Evolutionary conservation across 2,329 filamentous ascomycete genomes (phyloP).

Genomic region (Incumbomyces lentus): DNA sequence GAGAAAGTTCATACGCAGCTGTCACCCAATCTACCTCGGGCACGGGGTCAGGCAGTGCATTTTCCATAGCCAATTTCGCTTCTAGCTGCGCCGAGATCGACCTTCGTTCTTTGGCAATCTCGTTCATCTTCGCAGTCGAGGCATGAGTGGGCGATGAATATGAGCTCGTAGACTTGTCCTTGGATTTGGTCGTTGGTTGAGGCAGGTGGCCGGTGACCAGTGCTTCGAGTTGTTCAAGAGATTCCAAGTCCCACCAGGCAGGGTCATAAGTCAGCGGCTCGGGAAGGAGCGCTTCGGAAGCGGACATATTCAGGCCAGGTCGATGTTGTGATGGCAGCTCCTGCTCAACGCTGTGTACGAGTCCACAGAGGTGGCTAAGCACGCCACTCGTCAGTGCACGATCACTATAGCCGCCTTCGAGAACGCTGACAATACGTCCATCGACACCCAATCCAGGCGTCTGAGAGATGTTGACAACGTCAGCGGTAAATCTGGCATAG

Average conservation of each 20-base stretch:
- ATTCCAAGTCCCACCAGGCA: slow-evolving; percentile 57
- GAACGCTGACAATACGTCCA: slow-evolving; percentile 79
- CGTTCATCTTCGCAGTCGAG: slow-evolving; percentile 68
- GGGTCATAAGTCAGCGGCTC: slow-evolving; percentile 9
- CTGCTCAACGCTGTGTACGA: slow-evolving; percentile 38
- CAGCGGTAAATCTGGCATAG: slow-evolving; percentile 80
- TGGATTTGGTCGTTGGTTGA: slow-evolving; percentile 43
- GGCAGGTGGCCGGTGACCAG: slow-evolving; percentile 44
- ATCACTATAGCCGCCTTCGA: slow-evolving; percentile 95
- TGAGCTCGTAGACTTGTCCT: slow-evolving; percentile 51
- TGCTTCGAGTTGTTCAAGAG: slow-evolving; percentile 61
- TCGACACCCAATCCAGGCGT: slow-evolving; percentile 69
- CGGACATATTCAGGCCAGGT: not conserved
- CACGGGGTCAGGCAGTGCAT: slow-evolving; percentile 52
- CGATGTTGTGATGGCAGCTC: not conserved
- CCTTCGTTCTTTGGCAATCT: slow-evolving; percentile 44
- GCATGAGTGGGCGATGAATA: slow-evolving; percentile 84
- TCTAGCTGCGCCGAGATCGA: slow-evolving; percentile 18
- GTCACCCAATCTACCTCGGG: slow-evolving; percentile 78
- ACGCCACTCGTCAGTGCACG: slow-evolving; percentile 80
- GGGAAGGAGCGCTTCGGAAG: not conserved
- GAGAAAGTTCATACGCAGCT: slow-evolving; percentile 73
- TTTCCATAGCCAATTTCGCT: slow-evolving; percentile 20
- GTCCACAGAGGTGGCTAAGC: slow-evolving; percentile 77
- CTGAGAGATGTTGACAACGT: slow-evolving; percentile 70